Evolutionary conservation across 192 early-diverging fungal genomes (phyloP).

Genomic region (Dissophora globulifera): DNA sequence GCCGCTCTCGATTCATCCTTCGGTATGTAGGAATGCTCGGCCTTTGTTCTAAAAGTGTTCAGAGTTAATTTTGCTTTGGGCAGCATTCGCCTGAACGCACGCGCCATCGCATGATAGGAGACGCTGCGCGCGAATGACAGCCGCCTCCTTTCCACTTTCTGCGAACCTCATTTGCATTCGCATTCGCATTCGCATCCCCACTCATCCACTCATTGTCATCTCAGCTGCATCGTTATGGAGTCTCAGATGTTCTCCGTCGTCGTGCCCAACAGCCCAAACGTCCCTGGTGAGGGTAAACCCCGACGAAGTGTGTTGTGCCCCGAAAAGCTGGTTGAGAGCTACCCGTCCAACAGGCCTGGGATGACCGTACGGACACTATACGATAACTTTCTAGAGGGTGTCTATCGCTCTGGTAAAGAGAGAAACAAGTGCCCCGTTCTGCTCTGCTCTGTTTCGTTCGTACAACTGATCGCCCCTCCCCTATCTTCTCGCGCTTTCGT

Average conservation of each 20-base stretch:
- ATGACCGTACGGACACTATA: conserved; percentile 69
- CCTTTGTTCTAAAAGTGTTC: too few relatives aligned
- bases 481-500: too few relatives aligned
- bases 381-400: conserved; percentile 80
- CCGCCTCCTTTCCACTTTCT: neutral
- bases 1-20: neutral
- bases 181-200: neutral
- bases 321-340: conserved; percentile 61
- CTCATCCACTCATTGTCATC: too few relatives aligned
- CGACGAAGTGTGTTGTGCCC: conserved; percentile 60
- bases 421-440: too few relatives aligned
- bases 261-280: conserved; percentile 56
- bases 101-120: neutral
- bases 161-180: neutral
- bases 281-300: conserved; percentile 67
- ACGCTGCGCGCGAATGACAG: neutral
- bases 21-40: too few relatives aligned
- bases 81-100: neutral
- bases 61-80: too few relatives aligned
- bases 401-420: conserved; percentile 66
- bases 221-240: neutral
- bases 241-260: conserved; percentile 54
- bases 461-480: too few relatives aligned
- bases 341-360: conserved; percentile 58
- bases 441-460: too few relatives aligned